A percentile compares a stretch with the other conserved stretches of the same genome.
Evolutionary conservation across 1,284 basidiomycete genomes (phyloP).

Genomic region (Rhodotorula sp.): DNA sequence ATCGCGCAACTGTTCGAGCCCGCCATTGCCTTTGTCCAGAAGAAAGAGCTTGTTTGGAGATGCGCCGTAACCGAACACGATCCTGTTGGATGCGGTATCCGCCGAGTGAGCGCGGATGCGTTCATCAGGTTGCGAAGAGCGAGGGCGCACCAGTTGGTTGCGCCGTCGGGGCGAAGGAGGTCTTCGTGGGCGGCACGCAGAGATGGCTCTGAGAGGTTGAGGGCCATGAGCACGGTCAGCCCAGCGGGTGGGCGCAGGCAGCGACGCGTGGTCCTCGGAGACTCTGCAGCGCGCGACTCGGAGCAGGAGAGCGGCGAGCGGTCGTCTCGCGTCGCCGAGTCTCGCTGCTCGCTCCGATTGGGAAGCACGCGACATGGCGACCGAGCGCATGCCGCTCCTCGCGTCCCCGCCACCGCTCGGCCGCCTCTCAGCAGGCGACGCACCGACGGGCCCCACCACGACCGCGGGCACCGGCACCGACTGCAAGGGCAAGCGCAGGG

Average conservation of each 20-base stretch:
- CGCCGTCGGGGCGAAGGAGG: neutral
- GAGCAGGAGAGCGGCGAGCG: too few relatives aligned
- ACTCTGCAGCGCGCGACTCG: too few relatives aligned
- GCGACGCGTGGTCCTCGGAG: too few relatives aligned
- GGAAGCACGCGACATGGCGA: too few relatives aligned
- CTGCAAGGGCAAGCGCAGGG: neutral
- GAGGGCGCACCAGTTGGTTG: conserved; percentile 2
- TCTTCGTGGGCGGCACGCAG: neutral
- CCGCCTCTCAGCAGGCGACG: neutral
- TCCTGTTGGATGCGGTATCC: neutral
- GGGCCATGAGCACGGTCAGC: neutral
- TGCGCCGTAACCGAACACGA: neutral
- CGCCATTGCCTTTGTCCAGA: neutral
- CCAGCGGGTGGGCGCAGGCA: neutral
- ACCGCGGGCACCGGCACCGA: neutral
- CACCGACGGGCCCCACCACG: neutral
- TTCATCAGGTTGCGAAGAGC: neutral
- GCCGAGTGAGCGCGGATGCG: neutral
- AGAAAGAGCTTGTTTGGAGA: neutral
- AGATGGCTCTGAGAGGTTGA: neutral
- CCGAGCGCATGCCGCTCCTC: conserved; percentile 7
- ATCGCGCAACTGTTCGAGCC: neutral
- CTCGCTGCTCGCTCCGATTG: too few relatives aligned
- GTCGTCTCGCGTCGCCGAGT: too few relatives aligned
- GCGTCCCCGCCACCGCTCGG: neutral